These are phyloP conservation scores for Rhododendron simsii DNA, from an alignment of 148 eudicot genomes.

Conservation along the genomic window DNA sequence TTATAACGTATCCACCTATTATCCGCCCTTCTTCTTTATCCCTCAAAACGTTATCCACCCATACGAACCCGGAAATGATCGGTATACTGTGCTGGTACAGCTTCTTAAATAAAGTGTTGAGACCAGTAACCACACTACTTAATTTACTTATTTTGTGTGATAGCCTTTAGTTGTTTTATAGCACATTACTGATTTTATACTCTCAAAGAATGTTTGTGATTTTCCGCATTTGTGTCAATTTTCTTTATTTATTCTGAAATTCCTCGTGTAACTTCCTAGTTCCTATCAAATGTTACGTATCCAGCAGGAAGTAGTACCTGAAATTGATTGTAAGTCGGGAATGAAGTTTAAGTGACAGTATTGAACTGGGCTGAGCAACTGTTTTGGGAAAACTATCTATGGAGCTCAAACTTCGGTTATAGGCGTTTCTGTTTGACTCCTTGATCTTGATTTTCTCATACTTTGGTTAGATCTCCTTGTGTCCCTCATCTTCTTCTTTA, in stretches of 20 bases:
- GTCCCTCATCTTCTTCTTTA: neutral
- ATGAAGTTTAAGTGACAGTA: neutral
- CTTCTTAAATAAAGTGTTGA: neutral
- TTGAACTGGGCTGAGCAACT: neutral
- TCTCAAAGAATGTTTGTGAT: neutral
- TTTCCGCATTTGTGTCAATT: neutral
- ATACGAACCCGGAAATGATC: neutral
- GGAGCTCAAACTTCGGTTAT: neutral
- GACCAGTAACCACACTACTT: neutral
- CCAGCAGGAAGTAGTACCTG: neutral
- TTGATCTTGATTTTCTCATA: neutral
- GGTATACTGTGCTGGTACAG: neutral
- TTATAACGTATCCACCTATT: too few relatives aligned
- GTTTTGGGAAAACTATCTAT: neutral
- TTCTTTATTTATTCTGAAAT: neutral
- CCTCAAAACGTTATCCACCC: too few relatives aligned
- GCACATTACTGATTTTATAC: neutral
- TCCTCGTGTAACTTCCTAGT: neutral
- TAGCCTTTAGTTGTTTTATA: neutral
- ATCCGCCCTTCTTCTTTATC: too few relatives aligned
- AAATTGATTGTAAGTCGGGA: neutral
- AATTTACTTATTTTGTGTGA: neutral
- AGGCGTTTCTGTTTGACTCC: neutral
- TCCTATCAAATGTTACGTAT: neutral
- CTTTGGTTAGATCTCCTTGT: neutral